These are phyloP conservation scores for Calophaca sinica DNA, from an alignment of 306 rosid species.

Conservation along the genomic window DNA sequence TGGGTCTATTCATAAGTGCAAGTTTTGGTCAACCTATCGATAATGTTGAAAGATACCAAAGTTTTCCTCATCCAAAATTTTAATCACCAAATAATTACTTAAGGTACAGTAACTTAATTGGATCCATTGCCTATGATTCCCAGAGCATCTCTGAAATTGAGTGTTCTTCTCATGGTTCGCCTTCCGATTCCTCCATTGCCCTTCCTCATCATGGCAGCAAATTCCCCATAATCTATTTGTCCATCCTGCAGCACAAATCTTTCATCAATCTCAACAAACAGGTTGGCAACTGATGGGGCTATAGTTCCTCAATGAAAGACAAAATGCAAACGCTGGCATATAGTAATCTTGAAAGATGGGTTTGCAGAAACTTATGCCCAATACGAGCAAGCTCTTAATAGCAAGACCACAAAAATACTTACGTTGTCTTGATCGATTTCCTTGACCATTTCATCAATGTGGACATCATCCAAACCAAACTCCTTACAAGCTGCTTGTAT, in stretches of 20 bases:
- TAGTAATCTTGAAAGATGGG: too few species aligned
- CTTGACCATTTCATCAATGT: slow-evolving; percentile 61
- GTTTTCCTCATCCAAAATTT: slow-evolving; percentile 33
- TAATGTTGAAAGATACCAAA: slow-evolving; percentile 7
- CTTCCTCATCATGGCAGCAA: slow-evolving; percentile 68
- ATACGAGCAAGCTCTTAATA: too few species aligned
- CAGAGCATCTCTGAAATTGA: slow-evolving; percentile 54
- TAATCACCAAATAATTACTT: slow-evolving; percentile 35
- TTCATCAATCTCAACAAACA: slow-evolving; percentile 42
- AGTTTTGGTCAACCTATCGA: slow-evolving; percentile 33
- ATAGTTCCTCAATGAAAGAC: slow-evolving; percentile 9
- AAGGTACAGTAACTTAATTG: slow-evolving; percentile 40
- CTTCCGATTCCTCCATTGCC: slow-evolving; percentile 68
- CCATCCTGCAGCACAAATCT: slow-evolving; percentile 57
- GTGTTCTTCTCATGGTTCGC: slow-evolving; percentile 62
- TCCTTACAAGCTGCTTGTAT: slow-evolving; percentile 68
- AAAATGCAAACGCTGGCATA: too few species aligned
- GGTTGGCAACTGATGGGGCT: slow-evolving; percentile 6
- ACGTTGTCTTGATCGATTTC: slow-evolving; percentile 70
- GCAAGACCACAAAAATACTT: too few species aligned
- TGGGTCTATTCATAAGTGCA: not conserved
- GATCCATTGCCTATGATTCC: slow-evolving; percentile 48
- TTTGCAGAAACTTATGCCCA: too few species aligned
- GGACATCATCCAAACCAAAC: slow-evolving; percentile 62
- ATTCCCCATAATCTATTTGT: slow-evolving; percentile 67